These are phyloP conservation scores for Prunus davidiana DNA, from an alignment of 306 rosid genomes.

Conservation along the genomic window DNA sequence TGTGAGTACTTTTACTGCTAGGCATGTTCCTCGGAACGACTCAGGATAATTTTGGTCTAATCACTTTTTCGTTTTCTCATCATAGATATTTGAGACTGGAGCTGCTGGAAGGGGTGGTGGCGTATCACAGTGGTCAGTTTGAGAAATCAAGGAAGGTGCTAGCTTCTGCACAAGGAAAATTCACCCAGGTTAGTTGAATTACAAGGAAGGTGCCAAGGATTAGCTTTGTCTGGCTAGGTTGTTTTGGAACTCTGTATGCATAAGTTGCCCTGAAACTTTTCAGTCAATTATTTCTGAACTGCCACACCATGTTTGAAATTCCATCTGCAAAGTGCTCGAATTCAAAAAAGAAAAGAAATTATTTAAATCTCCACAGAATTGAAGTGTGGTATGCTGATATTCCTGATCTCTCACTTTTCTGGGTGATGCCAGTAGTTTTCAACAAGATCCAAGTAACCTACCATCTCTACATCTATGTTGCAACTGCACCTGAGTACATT, in stretches of 20 bases:
- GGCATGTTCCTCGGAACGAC: not conserved
- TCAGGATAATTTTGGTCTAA: conserved; percentile 2
- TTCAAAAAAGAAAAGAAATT: not conserved
- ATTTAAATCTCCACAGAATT: not conserved
- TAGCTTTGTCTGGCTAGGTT: not conserved
- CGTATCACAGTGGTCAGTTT: conserved; percentile 71
- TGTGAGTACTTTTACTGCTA: conserved; percentile 48
- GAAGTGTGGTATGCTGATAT: not conserved
- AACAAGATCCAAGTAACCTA: not conserved
- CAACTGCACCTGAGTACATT: not conserved
- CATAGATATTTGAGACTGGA: conserved; percentile 79
- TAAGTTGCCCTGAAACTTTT: not conserved
- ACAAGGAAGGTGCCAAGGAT: not conserved
- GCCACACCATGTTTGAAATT: not conserved
- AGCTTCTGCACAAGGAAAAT: conserved; percentile 60
- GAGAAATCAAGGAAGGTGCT: conserved; percentile 62
- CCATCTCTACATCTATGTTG: not conserved
- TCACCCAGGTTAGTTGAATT: conserved; percentile 46
- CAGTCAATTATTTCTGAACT: not conserved
- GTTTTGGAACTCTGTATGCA: not conserved
- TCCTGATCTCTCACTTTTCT: not conserved
- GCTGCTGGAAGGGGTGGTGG: conserved; percentile 92
- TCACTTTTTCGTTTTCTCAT: conserved; percentile 13
- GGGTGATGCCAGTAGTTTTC: not conserved
- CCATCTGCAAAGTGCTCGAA: not conserved